Base-by-base conservation (phyloP, 1,284 basidiomycete species). In the Coniferiporia weirii region DNA sequence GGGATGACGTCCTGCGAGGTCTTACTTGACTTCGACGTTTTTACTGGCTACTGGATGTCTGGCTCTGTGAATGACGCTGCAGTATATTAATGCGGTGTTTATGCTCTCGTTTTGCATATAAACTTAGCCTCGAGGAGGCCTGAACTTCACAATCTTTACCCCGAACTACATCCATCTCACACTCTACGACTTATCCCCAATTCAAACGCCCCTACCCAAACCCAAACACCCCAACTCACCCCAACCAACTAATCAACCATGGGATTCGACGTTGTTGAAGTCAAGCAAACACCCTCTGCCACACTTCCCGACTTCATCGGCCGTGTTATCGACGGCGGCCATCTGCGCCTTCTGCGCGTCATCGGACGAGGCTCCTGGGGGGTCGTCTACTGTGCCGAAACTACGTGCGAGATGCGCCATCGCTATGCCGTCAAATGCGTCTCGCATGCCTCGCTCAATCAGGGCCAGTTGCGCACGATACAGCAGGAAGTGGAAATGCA, bases 311-410 rank as follows among this genome's bases (percentile, higher is more conserved):
- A 57, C 34, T 57, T 64, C 51, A 49, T 48, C 45, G 60, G 60
- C 8, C 45, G 44, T 27, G 20, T 38, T 48, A 91, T 95, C 75
- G 90, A 92, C 78, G 80, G 84, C 67, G 89, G 84, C 62, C 77
- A 83, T 48, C 83, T 97, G 63, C 85, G 95, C 75, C 89, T 98
- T 66, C 84, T 93, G 67, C 86, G 91, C 68, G 83, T 96, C 59
- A 84, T 99, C 57, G 96, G 96, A 55, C 84, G 93, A 55, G 96
- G 96, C 48, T 95, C 95, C 22, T 98, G 98, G 71, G 96, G 96
- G 62, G 90, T 97, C 67, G 95, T 98, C 52, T 98, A 98, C 75
- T 90, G 90, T 63, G 95, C 91, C 36, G 77, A 91, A 62, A 90
- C 91, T 71, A 76, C 75, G 65, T 76, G 79, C 53, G 72, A 76